phyloP scores from a whole-genome alignment of 1,284 basidiomycete species.

The Pseudozyma tsukubaensis region DNA sequence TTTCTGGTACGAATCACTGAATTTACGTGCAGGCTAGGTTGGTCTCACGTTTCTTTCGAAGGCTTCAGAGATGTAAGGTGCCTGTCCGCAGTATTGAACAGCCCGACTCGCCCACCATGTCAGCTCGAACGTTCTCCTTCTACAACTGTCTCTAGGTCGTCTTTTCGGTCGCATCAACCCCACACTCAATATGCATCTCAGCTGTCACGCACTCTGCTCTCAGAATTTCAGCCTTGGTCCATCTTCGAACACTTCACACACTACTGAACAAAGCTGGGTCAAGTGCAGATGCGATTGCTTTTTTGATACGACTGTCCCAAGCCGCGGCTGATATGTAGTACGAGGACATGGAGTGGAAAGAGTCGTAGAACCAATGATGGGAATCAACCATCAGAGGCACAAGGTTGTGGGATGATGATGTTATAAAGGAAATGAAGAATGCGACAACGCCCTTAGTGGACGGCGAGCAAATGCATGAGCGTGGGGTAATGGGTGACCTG shows the following conservation, averaged over 20 bases:
- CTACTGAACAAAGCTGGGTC: constrained; percentile 14
- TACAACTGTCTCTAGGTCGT: not conserved
- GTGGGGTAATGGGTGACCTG: constrained; percentile 8
- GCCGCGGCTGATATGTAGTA: constrained; percentile 28
- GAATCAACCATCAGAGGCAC: constrained; percentile 37
- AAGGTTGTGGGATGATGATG: constrained; percentile 8
- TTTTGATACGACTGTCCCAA: constrained; percentile 38
- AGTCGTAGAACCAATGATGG: constrained; percentile 38
- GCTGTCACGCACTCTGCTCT: too few relatives aligned
- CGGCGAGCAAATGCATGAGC: constrained; percentile 34
- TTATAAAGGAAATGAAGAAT: constrained; percentile 2
- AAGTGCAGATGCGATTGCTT: constrained; percentile 53
- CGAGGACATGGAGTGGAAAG: constrained; percentile 29
- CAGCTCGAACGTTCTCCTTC: too few relatives aligned
- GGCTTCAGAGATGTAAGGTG: too few relatives aligned
- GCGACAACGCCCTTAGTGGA: constrained; percentile 8
- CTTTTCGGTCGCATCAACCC: not conserved
- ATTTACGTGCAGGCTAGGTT: too few relatives aligned
- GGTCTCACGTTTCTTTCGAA: too few relatives aligned
- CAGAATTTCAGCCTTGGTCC: too few relatives aligned
- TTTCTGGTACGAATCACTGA: too few relatives aligned
- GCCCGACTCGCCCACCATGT: too few relatives aligned
- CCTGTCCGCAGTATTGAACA: too few relatives aligned
- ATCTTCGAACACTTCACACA: not conserved
- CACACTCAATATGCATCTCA: not conserved